phyloP scores from a whole-genome alignment of 2,329 filamentous ascomycete species.

The Neofusicoccum parvum region DNA sequence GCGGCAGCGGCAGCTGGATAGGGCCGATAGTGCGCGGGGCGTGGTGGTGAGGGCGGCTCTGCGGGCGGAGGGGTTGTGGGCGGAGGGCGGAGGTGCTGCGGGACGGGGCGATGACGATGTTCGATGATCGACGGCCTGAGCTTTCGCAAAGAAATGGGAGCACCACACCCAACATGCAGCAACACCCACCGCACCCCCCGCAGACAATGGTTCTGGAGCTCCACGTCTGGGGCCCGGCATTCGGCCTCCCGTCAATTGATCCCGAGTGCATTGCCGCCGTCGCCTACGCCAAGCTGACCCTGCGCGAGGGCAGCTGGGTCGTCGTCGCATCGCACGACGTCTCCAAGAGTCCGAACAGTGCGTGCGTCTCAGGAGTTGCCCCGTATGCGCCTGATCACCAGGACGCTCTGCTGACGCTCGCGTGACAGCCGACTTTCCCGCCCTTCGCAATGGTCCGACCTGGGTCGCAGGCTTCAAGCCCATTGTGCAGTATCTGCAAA shows the following conservation, averaged over 20 bases:
- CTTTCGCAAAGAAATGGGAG: constrained; percentile 14
- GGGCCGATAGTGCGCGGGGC: neutral
- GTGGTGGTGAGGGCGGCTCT: constrained; percentile 2
- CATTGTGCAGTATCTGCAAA: constrained; percentile 61
- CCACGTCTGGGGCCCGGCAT: constrained; percentile 88
- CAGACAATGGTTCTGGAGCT: constrained; percentile 63
- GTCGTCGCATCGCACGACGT: constrained; percentile 58
- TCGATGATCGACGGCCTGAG: constrained; percentile 15
- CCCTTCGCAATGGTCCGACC: constrained; percentile 56
- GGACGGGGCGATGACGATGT: constrained; percentile 13
- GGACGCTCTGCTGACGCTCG: neutral
- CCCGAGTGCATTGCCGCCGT: constrained; percentile 85
- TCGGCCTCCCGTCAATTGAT: constrained; percentile 86
- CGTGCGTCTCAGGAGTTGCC: constrained; percentile 20
- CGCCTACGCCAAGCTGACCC: constrained; percentile 69
- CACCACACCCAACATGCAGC: neutral
- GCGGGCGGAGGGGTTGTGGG: neutral
- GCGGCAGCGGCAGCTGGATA: neutral
- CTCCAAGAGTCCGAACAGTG: constrained; percentile 65
- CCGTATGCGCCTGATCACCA: neutral
- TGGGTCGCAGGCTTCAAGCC: constrained; percentile 64
- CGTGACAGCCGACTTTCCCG: constrained; percentile 56
- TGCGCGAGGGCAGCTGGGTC: constrained; percentile 54
- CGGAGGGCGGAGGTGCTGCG: constrained; percentile 2
- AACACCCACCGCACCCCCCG: constrained; percentile 9